Conservation (phyloP, 129 eudicot genomes). For the Helichrysum umbraculigerum region DNA sequence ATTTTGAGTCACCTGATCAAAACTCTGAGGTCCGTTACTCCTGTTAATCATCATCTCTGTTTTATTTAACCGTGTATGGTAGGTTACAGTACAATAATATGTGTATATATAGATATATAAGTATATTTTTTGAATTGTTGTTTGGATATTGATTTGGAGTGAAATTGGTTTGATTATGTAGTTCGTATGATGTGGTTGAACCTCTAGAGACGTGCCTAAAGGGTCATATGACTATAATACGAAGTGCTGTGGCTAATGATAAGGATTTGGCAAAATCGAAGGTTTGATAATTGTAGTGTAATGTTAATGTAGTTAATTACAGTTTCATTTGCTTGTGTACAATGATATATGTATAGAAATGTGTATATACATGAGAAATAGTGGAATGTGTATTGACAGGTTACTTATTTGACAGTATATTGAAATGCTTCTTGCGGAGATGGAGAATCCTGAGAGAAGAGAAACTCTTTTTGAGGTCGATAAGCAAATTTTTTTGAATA, state of each 20-base stretch:
- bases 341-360: too few species aligned
- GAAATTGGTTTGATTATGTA: constrained; percentile 7
- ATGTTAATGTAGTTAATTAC: too few species aligned
- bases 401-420: constrained; percentile 42
- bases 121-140: too few species aligned
- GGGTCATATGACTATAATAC: constrained; percentile 45
- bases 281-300: not conserved
- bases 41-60: too few species aligned
- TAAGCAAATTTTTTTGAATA: not conserved
- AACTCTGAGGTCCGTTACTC: constrained; percentile 40
- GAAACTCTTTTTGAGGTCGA: constrained; percentile 46
- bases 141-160: not conserved
- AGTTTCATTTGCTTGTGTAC: too few species aligned
- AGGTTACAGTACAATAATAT: too few species aligned
- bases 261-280: constrained; percentile 42
- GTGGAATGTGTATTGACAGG: constrained; percentile 2
- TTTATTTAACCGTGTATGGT: too few species aligned
- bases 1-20: constrained; percentile 46
- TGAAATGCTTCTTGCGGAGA: constrained; percentile 35
- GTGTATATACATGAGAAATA: not conserved
- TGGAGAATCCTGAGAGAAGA: constrained; percentile 33
- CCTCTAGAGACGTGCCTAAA: constrained; percentile 51
- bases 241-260: constrained; percentile 45
- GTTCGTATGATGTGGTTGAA: constrained; percentile 45
- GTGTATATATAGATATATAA: too few species aligned